Base-by-base conservation (phyloP, 441 rosid genomes). In the Jatropha podagrica region DNA sequence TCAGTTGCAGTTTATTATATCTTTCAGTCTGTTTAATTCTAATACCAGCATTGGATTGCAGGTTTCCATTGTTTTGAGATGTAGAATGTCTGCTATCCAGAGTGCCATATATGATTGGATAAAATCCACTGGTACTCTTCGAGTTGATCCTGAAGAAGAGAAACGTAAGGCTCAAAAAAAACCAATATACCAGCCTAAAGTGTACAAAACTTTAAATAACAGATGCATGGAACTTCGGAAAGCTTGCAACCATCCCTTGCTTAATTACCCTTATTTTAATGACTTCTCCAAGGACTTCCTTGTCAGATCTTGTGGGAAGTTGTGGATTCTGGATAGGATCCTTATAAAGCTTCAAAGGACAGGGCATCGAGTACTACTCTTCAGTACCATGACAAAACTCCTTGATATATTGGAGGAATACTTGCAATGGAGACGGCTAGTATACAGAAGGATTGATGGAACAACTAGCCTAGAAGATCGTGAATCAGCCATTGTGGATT, bases 201-300 rank as follows among this genome's bases (percentile, higher is more conserved):
- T 85, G 78, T 92, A 86, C 73, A 91, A 71, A 83, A 85, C 98
- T 76, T 74, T 96, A 77, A 91, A 91, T 84, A 96, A 96, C 86
- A 90, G 99, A 81, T 96, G 99, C 83, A 96, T 96, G 99, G 99
- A 96, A 88, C 95, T 96, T 79, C 88, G 99, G 64, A 96, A 96
- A 84, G 78, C 92, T 64, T 96, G 99, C 88, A 96, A 96, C 73
- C 99, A 96, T 84, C 99, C 99, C 80, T 86, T 96, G 82, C 98
- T 96, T 59, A 94, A 93, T 86, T 96, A 92, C 80, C 99, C 99
- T 52, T 94, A 94, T 81, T 94, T 82, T 81, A 91, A 76, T 26
- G 93, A 96, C 81, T 73, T 90, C 1, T 94, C 99, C 54, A 96
- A 96, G 79, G 98, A 89, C 75, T 96, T 96, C 83, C 96, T 96